Percentiles rank a stretch among this genome's conserved stretches.
Conservation (phyloP, 345 rosid species). For the Rhodomyrtus tomentosa region DNA sequence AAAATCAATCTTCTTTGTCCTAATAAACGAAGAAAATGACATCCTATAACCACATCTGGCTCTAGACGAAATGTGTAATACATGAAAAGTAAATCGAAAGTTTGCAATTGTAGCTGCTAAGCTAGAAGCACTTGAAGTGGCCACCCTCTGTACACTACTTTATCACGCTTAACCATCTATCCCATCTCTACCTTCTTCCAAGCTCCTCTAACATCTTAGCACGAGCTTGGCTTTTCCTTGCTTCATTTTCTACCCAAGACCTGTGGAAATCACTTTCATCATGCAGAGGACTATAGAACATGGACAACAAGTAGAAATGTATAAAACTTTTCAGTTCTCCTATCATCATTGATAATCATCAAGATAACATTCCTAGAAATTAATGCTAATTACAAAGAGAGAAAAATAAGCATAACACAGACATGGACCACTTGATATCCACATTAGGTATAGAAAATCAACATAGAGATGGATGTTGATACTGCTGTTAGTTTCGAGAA, state of each 20-base stretch:
- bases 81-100: not conserved
- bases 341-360: not conserved
- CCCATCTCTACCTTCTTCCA: conserved; percentile 87
- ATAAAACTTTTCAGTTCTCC: not conserved
- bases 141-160: not conserved
- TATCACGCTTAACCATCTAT: conserved; percentile 9
- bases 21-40: not conserved
- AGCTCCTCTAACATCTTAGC: conserved; percentile 82
- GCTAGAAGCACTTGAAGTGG: not conserved
- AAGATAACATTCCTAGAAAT: not conserved
- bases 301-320: not conserved
- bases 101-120: not conserved
- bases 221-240: conserved; percentile 77
- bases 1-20: not conserved
- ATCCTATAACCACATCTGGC: not conserved
- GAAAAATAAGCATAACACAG: not conserved
- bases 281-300: not conserved
- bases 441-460: not conserved
- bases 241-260: conserved; percentile 91
- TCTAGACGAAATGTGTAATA: not conserved
- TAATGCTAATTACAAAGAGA: not conserved
- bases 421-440: not conserved
- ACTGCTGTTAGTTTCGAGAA: not conserved
- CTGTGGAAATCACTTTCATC: conserved; percentile 22
- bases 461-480: not conserved